These are phyloP conservation scores for Rhizopus microsporus DNA, from an alignment of 371 early-diverging fungal species.

Conservation along the genomic window DNA sequence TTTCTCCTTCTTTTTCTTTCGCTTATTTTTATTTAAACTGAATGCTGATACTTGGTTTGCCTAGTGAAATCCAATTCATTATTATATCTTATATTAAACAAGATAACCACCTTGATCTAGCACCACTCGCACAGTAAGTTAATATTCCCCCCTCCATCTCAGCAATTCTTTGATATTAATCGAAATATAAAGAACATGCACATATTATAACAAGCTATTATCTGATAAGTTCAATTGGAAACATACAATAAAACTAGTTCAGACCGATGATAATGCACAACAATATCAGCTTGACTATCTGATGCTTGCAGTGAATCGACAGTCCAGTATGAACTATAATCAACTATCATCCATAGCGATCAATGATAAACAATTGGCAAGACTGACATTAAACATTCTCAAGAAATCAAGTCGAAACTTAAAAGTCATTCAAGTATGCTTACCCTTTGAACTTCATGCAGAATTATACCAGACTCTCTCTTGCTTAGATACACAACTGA, in stretches of 20 bases:
- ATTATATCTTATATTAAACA: slow-evolving; percentile 25
- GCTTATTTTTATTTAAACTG: slow-evolving; percentile 6
- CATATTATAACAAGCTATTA: slow-evolving; percentile 8
- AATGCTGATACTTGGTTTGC: slow-evolving; percentile 22
- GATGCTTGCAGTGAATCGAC: slow-evolving; percentile 1
- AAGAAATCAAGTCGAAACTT: not conserved
- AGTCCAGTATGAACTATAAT: not conserved
- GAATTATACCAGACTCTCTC: slow-evolving; percentile 1
- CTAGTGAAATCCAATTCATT: slow-evolving; percentile 30
- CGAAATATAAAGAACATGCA: slow-evolving; percentile 12
- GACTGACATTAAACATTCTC: slow-evolving; percentile 5
- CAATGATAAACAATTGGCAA: not conserved
- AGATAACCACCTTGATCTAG: slow-evolving; percentile 29
- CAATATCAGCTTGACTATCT: not conserved
- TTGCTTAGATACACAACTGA: slow-evolving; percentile 3
- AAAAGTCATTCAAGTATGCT: slow-evolving; percentile 1
- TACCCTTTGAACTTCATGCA: slow-evolving; percentile 6
- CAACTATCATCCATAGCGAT: not conserved
- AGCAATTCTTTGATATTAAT: not conserved
- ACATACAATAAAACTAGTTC: slow-evolving; percentile 17
- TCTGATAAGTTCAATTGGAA: slow-evolving; percentile 18
- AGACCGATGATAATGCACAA: not conserved
- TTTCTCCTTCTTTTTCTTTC: slow-evolving; percentile 6
- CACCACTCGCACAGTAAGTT: slow-evolving; percentile 34
- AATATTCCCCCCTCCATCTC: not conserved